Percentiles rank a stretch among this genome's conserved stretches.
phyloP scores from a whole-genome alignment of 768 basidiomycete genomes.

The Boletales sp. region DNA sequence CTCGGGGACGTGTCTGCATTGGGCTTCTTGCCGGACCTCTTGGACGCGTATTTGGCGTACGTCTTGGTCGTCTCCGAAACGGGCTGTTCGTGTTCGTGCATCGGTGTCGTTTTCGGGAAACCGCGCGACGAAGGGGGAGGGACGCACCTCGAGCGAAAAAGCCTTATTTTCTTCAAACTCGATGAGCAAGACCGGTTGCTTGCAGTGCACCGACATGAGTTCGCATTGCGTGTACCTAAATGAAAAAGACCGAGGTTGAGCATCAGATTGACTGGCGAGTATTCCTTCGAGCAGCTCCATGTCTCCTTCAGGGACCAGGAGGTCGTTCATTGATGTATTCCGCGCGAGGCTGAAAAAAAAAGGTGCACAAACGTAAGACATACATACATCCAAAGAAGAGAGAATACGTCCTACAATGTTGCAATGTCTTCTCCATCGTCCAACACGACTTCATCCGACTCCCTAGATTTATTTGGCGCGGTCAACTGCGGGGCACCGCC shows the following conservation, averaged over 20 bases:
- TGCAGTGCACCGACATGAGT: conserved; percentile 94
- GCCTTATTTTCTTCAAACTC: conserved; percentile 98
- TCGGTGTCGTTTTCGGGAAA: background rate
- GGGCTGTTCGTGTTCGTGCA: too few species aligned
- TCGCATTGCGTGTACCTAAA: conserved; percentile 94
- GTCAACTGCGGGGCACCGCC: conserved; percentile 55
- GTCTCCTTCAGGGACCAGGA: conserved; percentile 17
- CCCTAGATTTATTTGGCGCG: conserved; percentile 8
- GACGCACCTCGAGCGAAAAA: conserved; percentile 78
- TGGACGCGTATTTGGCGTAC: conserved; percentile 55
- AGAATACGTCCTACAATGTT: conserved; percentile 48
- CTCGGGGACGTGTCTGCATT: conserved; percentile 1
- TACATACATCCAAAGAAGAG: background rate
- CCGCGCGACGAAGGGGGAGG: background rate
- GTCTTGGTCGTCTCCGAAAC: conserved; percentile 60
- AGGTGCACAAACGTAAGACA: background rate
- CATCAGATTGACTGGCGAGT: conserved; percentile 34
- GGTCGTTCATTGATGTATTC: conserved; percentile 11
- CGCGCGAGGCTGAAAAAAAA: conserved; percentile 17
- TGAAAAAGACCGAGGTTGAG: conserved; percentile 39
- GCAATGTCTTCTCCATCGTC: conserved; percentile 42
- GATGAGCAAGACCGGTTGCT: conserved; percentile 87
- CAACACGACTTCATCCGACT: conserved; percentile 8
- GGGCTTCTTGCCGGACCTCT: conserved; percentile 53
- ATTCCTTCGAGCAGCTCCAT: conserved; percentile 22